These are phyloP conservation scores for Phyllostachys edulis DNA, from an alignment of 176 grass and related monocot species.

Conservation along the genomic window DNA sequence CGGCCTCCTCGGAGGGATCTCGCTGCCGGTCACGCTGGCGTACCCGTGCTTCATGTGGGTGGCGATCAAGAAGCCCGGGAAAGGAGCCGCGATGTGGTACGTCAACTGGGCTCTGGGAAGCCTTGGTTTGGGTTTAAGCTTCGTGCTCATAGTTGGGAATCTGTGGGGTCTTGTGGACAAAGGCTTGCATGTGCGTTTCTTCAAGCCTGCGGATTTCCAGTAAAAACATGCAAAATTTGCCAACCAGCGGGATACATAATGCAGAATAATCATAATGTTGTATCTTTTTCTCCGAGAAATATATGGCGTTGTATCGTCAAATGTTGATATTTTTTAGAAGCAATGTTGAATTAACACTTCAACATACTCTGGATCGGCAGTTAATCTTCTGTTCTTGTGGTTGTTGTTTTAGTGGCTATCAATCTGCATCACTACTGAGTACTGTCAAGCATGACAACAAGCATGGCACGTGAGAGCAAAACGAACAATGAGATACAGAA, in stretches of 20 bases:
- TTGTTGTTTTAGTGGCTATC: not conserved
- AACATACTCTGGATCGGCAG: not conserved
- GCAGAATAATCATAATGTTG: not conserved
- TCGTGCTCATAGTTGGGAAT: slow-evolving; percentile 58
- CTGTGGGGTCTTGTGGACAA: slow-evolving; percentile 62
- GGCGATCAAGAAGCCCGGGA: slow-evolving; percentile 64
- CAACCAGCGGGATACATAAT: not conserved
- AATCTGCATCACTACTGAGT: not conserved
- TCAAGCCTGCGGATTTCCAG: slow-evolving; percentile 43
- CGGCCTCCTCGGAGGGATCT: slow-evolving; percentile 64
- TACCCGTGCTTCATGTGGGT: slow-evolving; percentile 99
- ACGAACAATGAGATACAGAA: not conserved
- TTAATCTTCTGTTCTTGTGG: not conserved
- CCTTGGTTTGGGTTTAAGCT: slow-evolving; percentile 63
- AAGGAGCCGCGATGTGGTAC: slow-evolving; percentile 52
- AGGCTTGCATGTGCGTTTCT: slow-evolving; percentile 65
- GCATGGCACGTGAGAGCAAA: not conserved
- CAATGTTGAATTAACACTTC: not conserved
- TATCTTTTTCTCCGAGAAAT: not conserved
- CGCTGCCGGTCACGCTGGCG: slow-evolving; percentile 81
- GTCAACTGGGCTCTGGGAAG: slow-evolving; percentile 75
- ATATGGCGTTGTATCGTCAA: not conserved
- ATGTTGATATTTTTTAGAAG: not conserved
- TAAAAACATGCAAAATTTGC: not conserved
- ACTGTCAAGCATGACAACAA: not conserved